phyloP scores from a whole-genome alignment of 768 basidiomycete genomes.

The Suillus brevipes region DNA sequence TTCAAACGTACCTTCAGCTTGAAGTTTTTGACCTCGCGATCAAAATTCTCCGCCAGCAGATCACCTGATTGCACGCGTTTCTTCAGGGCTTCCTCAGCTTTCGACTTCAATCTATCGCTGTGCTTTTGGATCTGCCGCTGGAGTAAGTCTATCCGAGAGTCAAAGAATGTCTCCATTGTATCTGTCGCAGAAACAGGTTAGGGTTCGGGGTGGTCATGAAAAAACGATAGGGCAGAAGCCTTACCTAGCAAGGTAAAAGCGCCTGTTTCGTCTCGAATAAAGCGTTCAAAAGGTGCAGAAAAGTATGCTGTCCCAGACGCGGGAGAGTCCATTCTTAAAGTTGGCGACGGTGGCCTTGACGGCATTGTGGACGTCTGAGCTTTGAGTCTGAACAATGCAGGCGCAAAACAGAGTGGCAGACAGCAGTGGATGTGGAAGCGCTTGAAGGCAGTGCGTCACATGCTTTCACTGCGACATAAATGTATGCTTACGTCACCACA shows the following conservation, averaged over 20 bases:
- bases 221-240: conserved; percentile 19
- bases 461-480: background rate
- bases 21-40: conserved; percentile 83
- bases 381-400: conserved; percentile 4
- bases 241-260: conserved; percentile 85
- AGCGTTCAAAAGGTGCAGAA: conserved; percentile 70
- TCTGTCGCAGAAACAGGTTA: conserved; percentile 46
- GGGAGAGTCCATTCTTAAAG: conserved; percentile 32
- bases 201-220: background rate
- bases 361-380: conserved; percentile 24
- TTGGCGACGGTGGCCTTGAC: conserved; percentile 42
- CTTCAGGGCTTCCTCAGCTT: conserved; percentile 81
- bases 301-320: conserved; percentile 51
- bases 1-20: conserved; percentile 69
- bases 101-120: conserved; percentile 77
- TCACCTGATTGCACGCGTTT: conserved; percentile 57
- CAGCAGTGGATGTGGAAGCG: conserved; percentile 10
- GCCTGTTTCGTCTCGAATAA: conserved; percentile 70
- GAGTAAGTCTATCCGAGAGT: conserved; percentile 81
- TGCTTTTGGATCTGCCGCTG: conserved; percentile 88
- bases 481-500: background rate
- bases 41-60: conserved; percentile 71
- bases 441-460: conserved; percentile 1
- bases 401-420: conserved; percentile 1
- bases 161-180: conserved; percentile 93